Conservation (phyloP, 352 stramenopile genomes). For the Blastocystis sp. region DNA sequence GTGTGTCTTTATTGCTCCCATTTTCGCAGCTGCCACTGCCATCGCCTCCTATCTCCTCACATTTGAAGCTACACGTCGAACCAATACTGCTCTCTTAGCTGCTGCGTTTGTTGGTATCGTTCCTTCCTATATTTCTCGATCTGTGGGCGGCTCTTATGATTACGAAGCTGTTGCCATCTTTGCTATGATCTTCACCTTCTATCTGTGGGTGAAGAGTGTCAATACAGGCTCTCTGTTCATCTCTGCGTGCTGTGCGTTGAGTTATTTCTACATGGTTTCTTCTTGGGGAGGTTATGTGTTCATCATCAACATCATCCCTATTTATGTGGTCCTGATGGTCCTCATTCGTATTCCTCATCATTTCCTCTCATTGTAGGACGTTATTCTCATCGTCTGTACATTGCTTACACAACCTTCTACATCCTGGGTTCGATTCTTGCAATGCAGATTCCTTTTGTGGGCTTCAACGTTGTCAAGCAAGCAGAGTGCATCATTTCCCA, state of each 20-base stretch:
- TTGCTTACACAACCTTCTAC: conserved; percentile 93
- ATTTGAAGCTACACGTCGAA: conserved; percentile 79
- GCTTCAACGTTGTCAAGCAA: conserved; percentile 79
- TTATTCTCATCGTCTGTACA: conserved; percentile 86
- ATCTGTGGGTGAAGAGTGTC: conserved; percentile 81
- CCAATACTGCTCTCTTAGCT: conserved; percentile 77
- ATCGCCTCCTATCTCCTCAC: conserved; percentile 81
- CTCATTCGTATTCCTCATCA: conserved; percentile 66
- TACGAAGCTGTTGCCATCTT: conserved; percentile 96
- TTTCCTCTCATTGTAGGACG: conserved; percentile 67
- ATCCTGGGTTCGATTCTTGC: conserved; percentile 85
- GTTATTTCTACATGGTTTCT: conserved; percentile 94
- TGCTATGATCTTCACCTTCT: conserved; percentile 93
- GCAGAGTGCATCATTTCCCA: conserved; percentile 72
- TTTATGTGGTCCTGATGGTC: conserved; percentile 86
- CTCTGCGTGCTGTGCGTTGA: conserved; percentile 72
- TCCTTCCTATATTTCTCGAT: conserved; percentile 89
- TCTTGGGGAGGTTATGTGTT: conserved; percentile 95
- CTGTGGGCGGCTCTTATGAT: conserved; percentile 91
- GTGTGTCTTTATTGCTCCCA: conserved; percentile 77
- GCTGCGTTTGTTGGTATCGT: conserved; percentile 89
- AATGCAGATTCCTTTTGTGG: conserved; percentile 94
- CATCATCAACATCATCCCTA: conserved; percentile 96
- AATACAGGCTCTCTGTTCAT: conserved; percentile 57
- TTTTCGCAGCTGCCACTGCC: conserved; percentile 79